Evolutionary conservation across 1,139 yeast species (phyloP), one percentile per base, ranked within the genome.

Genomic region (Martiniozyma asiatica): DNA sequence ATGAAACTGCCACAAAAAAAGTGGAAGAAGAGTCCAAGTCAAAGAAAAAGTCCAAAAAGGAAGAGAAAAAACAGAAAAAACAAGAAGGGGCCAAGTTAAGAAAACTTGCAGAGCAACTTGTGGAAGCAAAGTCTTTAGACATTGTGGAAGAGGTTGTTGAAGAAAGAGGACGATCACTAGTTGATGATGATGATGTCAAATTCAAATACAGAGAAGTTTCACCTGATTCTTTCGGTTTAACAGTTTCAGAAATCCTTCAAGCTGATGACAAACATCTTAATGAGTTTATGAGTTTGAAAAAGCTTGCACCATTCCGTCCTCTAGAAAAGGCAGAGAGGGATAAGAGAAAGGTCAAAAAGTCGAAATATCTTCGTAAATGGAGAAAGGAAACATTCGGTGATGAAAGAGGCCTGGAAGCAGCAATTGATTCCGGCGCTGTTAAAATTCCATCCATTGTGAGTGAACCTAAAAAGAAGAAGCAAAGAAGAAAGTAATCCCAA

Each of bases 241-340:
- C 84, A 1, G 68, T 92, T 0, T 66, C 93, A 38, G 99, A 92
- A 47, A 89, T 92, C 31, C 61, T 92, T 32, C 58, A 82, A 36
- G 99, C 98, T 8, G 92, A 81, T 47, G 98, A 92, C 51, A 65
- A 68, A 38, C 81, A 79, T 32, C 65, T 92, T 53, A 89, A 89
- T 55, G 75, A 72, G 34, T 85, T 64, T 48, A 77, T 84, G 38
- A 93, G 96, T 10, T 61, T 92, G 43, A 89, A 89, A 61, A 87
- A 87, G 53, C 73, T 89, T 45, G 97, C 97, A 0, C 89, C 97
- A 17, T 92, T 81, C 53, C 71, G 96, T 51, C 73, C 85, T 15
- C 68, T 69, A 39, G 94, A 82, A 36, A 63, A 68, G 43, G 65
- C 75, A 42, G 58, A 66, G 44, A 82, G 77, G 51, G 98, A 92